Evolutionary conservation across 2,329 filamentous ascomycete genomes (phyloP).

Genomic region (Colletotrichum musae): DNA sequence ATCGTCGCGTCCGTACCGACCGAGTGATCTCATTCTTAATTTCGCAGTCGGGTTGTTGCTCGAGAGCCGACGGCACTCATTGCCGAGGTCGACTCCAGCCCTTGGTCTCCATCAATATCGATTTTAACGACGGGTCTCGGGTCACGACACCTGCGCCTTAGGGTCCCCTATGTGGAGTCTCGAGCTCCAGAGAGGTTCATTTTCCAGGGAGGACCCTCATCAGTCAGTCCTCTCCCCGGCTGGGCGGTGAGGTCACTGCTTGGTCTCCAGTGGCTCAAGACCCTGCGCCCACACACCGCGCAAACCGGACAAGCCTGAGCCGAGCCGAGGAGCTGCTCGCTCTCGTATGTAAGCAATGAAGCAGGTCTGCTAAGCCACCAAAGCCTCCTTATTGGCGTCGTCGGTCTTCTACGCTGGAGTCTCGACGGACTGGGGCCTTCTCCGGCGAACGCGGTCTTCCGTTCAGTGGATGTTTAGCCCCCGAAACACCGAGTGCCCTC

Average conservation of each 20-base stretch:
- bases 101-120: background rate
- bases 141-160: background rate
- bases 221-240: background rate
- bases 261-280: constrained; percentile 11
- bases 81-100: constrained; percentile 24
- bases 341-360: background rate
- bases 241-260: constrained; percentile 23
- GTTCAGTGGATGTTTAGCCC: constrained; percentile 19
- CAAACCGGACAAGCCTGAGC: background rate
- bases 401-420: background rate
- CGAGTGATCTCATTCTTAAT: constrained; percentile 31
- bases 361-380: no score
- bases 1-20: background rate
- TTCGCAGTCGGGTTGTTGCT: constrained; percentile 23
- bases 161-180: constrained; percentile 17
- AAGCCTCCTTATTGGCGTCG: background rate
- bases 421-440: constrained; percentile 1
- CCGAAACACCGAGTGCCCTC: constrained; percentile 22
- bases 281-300: background rate
- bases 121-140: constrained; percentile 6
- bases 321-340: background rate
- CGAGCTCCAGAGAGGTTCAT: background rate
- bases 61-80: constrained; percentile 16
- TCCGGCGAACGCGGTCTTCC: constrained; percentile 30
- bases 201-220: constrained; percentile 9